Conservation (phyloP, 768 basidiomycete genomes). For the Boletus coccyginus region DNA sequence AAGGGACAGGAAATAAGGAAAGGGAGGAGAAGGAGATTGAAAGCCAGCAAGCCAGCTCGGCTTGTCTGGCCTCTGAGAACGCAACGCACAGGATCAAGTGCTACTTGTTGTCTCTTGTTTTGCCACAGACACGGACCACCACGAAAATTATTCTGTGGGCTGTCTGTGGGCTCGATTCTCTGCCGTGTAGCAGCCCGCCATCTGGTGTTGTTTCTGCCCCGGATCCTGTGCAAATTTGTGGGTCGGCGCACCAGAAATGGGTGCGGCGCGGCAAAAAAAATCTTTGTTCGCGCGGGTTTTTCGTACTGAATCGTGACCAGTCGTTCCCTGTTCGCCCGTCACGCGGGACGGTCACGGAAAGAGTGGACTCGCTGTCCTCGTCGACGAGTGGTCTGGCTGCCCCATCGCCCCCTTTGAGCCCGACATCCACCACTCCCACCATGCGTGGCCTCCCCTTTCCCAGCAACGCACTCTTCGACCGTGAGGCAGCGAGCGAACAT, state of each 20-base stretch:
- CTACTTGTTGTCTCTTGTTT: conserved; percentile 31
- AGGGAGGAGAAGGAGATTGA: conserved; percentile 30
- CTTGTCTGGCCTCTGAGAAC: conserved; percentile 31
- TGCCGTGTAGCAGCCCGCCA: neutral
- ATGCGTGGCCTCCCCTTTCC: conserved; percentile 66
- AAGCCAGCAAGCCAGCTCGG: conserved; percentile 37
- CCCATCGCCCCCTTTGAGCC: conserved; percentile 9
- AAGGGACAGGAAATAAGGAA: conserved; percentile 12
- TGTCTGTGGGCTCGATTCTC: too few species aligned
- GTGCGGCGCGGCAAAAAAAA: neutral
- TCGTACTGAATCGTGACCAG: conserved; percentile 27
- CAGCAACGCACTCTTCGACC: conserved; percentile 42
- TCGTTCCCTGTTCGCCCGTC: conserved; percentile 24
- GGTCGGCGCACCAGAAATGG: conserved; percentile 6
- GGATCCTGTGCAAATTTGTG: conserved; percentile 4
- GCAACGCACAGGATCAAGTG: conserved; percentile 33
- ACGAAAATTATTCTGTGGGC: neutral
- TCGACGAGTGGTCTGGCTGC: conserved; percentile 33
- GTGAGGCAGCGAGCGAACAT: conserved; percentile 56
- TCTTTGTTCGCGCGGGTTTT: neutral
- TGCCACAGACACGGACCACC: conserved; percentile 15
- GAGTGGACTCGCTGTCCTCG: conserved; percentile 35
- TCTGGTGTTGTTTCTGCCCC: neutral
- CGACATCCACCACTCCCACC: conserved; percentile 10
- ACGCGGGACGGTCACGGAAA: conserved; percentile 32